A percentile compares a stretch with the other conserved stretches of the same genome.
These are phyloP conservation scores for Starmerella vitae DNA, from an alignment of 805 yeast species.

Conservation along the genomic window DNA sequence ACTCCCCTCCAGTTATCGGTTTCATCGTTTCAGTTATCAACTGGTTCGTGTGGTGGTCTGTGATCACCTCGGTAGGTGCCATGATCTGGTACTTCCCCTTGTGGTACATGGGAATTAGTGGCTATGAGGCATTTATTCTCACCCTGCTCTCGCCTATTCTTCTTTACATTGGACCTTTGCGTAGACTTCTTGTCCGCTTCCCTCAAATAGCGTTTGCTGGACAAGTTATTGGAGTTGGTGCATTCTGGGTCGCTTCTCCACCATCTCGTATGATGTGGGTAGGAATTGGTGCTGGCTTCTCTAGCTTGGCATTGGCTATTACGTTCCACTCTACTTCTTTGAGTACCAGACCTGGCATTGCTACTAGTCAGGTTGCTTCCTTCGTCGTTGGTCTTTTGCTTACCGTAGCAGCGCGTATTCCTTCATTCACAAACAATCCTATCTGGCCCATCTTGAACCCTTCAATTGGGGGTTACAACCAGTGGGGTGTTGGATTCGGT, in stretches of 20 bases:
- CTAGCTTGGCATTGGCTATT: slow-evolving; percentile 43
- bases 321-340: slow-evolving; percentile 35
- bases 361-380: slow-evolving; percentile 35
- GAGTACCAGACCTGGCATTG: slow-evolving; percentile 22
- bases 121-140: slow-evolving; percentile 52
- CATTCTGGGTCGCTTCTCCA: slow-evolving; percentile 58
- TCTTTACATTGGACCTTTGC: slow-evolving; percentile 35
- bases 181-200: slow-evolving; percentile 29
- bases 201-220: slow-evolving; percentile 45
- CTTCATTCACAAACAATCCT: slow-evolving; percentile 77
- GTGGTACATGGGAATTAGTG: slow-evolving; percentile 96
- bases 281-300: slow-evolving; percentile 54
- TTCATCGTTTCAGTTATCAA: slow-evolving; percentile 35
- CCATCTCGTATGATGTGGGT: slow-evolving; percentile 51
- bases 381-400: slow-evolving; percentile 58
- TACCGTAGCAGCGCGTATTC: slow-evolving; percentile 62
- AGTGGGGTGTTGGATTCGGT: slow-evolving; percentile 53
- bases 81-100: slow-evolving; percentile 95
- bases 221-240: slow-evolving; percentile 57
- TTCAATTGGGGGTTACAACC: slow-evolving; percentile 76
- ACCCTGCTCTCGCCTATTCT: slow-evolving; percentile 39
- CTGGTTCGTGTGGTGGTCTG: slow-evolving; percentile 75
- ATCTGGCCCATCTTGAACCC: slow-evolving; percentile 89
- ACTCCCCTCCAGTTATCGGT: slow-evolving; percentile 23
- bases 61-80: slow-evolving; percentile 62